Base-by-base conservation (phyloP, 306 rosid genomes). In the Biancaea sappan region DNA sequence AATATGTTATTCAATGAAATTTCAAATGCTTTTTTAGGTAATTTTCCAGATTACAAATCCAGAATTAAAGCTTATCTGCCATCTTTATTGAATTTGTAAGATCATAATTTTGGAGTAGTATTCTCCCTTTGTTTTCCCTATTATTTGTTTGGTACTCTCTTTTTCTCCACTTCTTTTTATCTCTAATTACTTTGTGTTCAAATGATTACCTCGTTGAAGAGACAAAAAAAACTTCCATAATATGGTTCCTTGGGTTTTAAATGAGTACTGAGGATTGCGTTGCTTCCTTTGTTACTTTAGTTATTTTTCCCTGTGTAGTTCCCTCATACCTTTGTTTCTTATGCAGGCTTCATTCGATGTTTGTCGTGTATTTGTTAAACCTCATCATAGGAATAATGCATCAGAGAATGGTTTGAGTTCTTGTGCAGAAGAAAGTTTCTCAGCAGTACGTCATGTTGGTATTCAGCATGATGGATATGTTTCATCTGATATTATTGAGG, bases 341-440 rank as follows among this genome's bases (percentile, higher is more conserved):
- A 32, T 72, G 81, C 87, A 90, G 96, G 88, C 81, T 31, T 71
- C 87, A 48, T 81, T 81, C 41, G 96, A 84, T 59, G 75, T 92
- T 3, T 90, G 96, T 28, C 91, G 94, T 13, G 80, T 90, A 25
- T 88, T 88, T 69, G 21, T 26, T 16, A 86, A 77, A 70, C 69
- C 88, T 65, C 66, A 14, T 71, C 70, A 28, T 46, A 72, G 75
- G 63, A 79, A 74, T 66, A 79, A 74, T 71, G 57, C 57, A 16
- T 81, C 87, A 10, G 90, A 77, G 28, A 72, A 80, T 77, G 92
- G 85, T 28, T 56, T 86, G 52, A 83, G 90, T 78, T 86, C 80
- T 66, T 80, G 79, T 58, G 94, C 91, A 58, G 88, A 88, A 71
- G 94, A 81, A 70, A 82, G 84, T 62, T 59, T 71, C 50, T 71